Evolutionary conservation across 108 stramenopile species (phyloP).

Genomic region (Bacterosira constricta): DNA sequence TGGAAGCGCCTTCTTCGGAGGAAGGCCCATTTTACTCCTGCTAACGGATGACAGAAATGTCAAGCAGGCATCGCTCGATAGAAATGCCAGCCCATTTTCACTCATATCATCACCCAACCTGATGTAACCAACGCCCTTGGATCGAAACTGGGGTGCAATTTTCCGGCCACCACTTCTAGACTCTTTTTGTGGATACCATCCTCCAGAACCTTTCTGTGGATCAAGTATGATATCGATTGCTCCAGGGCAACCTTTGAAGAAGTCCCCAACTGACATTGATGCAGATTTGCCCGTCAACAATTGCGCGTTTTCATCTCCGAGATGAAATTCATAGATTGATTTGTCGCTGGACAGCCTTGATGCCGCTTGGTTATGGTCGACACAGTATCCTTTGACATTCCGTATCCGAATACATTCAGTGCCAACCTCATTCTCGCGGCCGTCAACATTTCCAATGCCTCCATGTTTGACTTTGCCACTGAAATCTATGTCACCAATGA

Average conservation of each 20-base stretch:
- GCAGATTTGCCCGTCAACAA: constrained; percentile 50
- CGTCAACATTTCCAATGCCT: constrained; percentile 29
- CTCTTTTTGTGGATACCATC: constrained; percentile 59
- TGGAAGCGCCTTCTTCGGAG: not conserved
- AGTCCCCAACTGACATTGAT: constrained; percentile 35
- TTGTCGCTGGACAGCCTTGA: constrained; percentile 49
- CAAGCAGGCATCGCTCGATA: constrained; percentile 54
- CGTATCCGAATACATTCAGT: constrained; percentile 51
- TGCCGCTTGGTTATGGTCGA: constrained; percentile 46
- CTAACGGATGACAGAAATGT: constrained; percentile 48
- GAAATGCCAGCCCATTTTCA: constrained; percentile 58
- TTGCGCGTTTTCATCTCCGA: constrained; percentile 41
- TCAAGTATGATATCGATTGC: constrained; percentile 60
- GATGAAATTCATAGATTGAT: constrained; percentile 54
- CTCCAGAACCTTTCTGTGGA: constrained; percentile 54
- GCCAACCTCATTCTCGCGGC: constrained; percentile 38
- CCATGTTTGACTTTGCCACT: constrained; percentile 43
- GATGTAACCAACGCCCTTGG: constrained; percentile 66
- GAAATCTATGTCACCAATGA: constrained; percentile 58
- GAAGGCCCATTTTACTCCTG: constrained; percentile 7
- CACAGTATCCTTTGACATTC: constrained; percentile 49
- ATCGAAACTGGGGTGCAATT: constrained; percentile 65
- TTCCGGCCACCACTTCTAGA: constrained; percentile 41
- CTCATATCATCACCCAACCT: constrained; percentile 71
- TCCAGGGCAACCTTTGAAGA: constrained; percentile 52